Evolutionary conservation across 345 rosid species (phyloP), one percentile per base, ranked within the genome.

Genomic region (Euphorbia peplus): DNA sequence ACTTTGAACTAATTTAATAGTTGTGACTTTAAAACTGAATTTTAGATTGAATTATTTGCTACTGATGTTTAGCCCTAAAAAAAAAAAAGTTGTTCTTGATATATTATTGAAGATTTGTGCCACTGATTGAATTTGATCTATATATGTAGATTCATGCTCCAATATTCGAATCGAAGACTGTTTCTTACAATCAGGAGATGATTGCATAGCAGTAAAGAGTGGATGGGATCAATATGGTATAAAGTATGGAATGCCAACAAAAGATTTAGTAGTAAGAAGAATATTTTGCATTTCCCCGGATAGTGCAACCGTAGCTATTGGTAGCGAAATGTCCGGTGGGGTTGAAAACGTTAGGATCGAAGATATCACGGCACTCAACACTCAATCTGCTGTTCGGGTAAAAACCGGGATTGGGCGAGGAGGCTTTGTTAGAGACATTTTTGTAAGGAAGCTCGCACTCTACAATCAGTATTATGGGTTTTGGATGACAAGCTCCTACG

Each of bases 291-390:
- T 89, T 72, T 91, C 97, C n/a, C 97, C 93, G 0, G 73, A 86
- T 57, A 89, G 97, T 28, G 97, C 93, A 15, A 66, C 87, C 52
- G 77, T 89, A 24, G 97, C 97, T 6, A 81, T 89, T 1, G 97
- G 97, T 29, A 91, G 93, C 37, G 98, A 92, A 63, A 88, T 91
- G 92, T 89, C 98, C 0, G 96, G 98, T 3, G 93, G 93, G 52
- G 84, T 92, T 56, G 69, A 71, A 55, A 81, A 91, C 57, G 83
- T 88, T 6, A 78, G 96, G 56, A 78, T 63, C n/a, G 96, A 91
- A 60, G 87, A 82, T 66, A 71, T 83, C 8, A 77, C 78, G 6
- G 85, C 85, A 0, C 53, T 83, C 68, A 63, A 89, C 71, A 89
- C 92, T 0, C 52, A 91, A 67, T 86, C 92, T 0, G 85, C 81